A percentile compares a stretch with the other conserved stretches of the same genome.
These are phyloP conservation scores for Tolypocladium ophioglossoides DNA, from an alignment of 2,329 filamentous ascomycete species.

Conservation along the genomic window DNA sequence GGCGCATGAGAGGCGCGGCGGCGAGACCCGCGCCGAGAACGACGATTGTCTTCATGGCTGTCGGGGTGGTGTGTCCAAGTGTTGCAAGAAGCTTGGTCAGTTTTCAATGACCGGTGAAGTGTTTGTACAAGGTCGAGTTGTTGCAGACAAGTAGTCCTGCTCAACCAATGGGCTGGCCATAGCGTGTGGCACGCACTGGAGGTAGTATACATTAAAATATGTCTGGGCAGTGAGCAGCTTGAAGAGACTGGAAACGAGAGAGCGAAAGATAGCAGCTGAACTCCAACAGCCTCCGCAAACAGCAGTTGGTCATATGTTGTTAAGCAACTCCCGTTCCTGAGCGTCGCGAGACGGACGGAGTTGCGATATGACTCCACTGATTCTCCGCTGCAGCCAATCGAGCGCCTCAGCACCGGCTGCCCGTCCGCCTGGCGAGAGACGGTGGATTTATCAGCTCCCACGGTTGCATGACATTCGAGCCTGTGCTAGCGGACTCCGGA, in stretches of 20 bases:
- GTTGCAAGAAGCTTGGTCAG: background rate
- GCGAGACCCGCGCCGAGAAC: conserved; percentile 38
- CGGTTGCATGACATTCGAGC: too few species aligned
- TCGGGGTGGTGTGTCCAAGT: too few species aligned
- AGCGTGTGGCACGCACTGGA: background rate
- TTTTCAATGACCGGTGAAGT: background rate
- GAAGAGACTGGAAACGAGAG: background rate
- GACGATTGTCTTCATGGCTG: conserved; percentile 28
- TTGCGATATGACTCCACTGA: background rate
- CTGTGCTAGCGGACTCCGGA: too few species aligned
- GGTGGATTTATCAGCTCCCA: background rate
- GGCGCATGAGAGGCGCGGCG: conserved; percentile 37
- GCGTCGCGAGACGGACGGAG: too few species aligned
- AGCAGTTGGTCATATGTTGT: background rate
- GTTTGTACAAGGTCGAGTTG: background rate
- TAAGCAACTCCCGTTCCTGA: background rate
- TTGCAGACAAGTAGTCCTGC: background rate
- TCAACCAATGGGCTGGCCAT: background rate
- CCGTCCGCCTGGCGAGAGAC: background rate
- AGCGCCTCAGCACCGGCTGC: conserved; percentile 3
- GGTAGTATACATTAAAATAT: background rate
- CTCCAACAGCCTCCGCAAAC: too few species aligned
- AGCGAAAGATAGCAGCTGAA: too few species aligned
- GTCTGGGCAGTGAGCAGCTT: background rate
- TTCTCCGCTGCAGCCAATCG: conserved; percentile 3